Evolutionary conservation across 148 eudicot genomes (phyloP).

Genomic region (Pharnaceum exiguum): DNA sequence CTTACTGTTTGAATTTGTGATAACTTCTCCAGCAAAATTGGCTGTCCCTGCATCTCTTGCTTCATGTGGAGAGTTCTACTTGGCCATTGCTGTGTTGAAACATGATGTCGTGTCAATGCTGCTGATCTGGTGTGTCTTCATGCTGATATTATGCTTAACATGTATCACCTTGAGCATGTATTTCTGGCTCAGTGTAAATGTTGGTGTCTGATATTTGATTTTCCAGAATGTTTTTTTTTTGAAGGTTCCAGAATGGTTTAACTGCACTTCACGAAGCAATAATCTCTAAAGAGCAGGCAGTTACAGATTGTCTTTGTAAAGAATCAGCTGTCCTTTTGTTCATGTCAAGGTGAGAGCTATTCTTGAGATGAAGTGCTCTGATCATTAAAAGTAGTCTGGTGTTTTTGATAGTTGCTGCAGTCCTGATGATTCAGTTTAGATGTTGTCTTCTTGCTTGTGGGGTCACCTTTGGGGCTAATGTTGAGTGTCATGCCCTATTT

Average conservation of each 20-base stretch:
- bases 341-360: conserved; percentile 71
- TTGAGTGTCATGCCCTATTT: too few relatives aligned
- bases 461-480: too few relatives aligned
- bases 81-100: conserved; percentile 55
- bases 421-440: conserved; percentile 6
- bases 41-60: conserved; percentile 84
- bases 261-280: conserved; percentile 90
- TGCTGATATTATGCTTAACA: neutral
- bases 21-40: conserved; percentile 67
- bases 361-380: neutral
- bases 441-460: too few relatives aligned
- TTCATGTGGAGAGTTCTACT: conserved; percentile 87
- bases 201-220: neutral
- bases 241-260: conserved; percentile 88
- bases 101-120: conserved; percentile 56
- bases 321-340: conserved; percentile 83
- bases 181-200: neutral
- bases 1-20: neutral
- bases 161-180: neutral
- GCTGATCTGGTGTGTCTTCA: conserved; percentile 53
- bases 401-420: neutral
- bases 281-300: conserved; percentile 78
- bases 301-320: conserved; percentile 63
- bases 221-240: too few relatives aligned
- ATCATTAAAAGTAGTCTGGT: neutral